Percentiles rank a stretch among this genome's conserved stretches.
Conservation (phyloP, 1,284 basidiomycete genomes). For the Leccinum holopus region DNA sequence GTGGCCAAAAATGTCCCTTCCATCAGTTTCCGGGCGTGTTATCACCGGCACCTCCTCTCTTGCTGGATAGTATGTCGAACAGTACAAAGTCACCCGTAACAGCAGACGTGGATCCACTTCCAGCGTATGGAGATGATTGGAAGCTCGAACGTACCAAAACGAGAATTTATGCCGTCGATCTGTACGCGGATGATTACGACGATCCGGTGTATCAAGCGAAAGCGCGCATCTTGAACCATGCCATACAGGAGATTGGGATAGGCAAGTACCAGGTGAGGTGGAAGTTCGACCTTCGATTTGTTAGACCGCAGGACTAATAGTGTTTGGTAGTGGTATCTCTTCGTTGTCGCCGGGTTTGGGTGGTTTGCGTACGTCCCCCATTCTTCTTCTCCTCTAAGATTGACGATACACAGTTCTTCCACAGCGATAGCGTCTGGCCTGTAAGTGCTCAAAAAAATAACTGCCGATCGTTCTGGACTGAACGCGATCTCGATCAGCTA, state of each 20-base stretch:
- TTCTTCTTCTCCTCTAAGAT: background rate
- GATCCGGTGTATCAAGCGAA: constrained; percentile 59
- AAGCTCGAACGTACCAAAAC: background rate
- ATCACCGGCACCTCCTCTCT: background rate
- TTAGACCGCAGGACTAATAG: background rate
- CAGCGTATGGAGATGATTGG: background rate
- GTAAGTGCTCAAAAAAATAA: constrained; percentile 28
- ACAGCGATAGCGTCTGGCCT: constrained; percentile 50
- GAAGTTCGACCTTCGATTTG: background rate
- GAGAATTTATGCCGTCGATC: constrained; percentile 13
- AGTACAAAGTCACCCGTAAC: background rate
- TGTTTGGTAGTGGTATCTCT: constrained; percentile 49
- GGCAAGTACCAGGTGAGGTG: constrained; percentile 61
- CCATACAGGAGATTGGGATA: constrained; percentile 65
- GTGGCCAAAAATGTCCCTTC: background rate
- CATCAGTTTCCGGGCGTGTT: background rate
- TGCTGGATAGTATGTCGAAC: background rate
- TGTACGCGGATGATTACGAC: constrained; percentile 46
- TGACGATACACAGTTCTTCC: background rate
- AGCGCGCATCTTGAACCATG: constrained; percentile 53
- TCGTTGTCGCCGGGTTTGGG: constrained; percentile 63
- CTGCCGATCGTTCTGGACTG: background rate
- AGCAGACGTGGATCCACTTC: background rate
- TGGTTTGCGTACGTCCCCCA: constrained; percentile 61
- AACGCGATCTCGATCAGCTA: constrained; percentile 36